These are phyloP conservation scores for Colletotrichum chlorophyti DNA, from an alignment of 2,329 filamentous ascomycete genomes.

Conservation along the genomic window DNA sequence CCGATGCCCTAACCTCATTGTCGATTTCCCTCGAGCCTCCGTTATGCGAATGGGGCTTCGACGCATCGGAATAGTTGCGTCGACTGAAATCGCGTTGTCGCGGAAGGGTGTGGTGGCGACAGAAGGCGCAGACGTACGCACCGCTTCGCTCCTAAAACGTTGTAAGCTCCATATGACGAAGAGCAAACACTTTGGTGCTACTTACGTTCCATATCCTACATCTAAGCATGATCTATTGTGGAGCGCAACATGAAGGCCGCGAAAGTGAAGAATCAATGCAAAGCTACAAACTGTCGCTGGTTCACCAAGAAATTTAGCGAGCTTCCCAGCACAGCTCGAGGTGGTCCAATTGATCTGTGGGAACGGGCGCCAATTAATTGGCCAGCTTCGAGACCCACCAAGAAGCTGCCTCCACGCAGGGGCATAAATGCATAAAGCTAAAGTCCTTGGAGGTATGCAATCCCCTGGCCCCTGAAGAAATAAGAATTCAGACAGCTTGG, in stretches of 20 bases:
- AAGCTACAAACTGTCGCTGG: background rate
- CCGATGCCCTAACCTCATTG: background rate
- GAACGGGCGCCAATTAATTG: background rate
- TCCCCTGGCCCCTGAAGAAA: constrained; percentile 7
- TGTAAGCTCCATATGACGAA: constrained; percentile 11
- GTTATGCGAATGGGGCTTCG: background rate
- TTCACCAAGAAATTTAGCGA: constrained; percentile 15
- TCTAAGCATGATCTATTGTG: constrained; percentile 47
- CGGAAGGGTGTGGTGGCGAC: constrained; percentile 36
- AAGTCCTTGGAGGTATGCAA: no score
- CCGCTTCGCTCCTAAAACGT: constrained; percentile 41
- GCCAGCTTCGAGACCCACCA: background rate
- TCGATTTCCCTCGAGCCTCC: background rate
- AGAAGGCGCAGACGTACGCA: constrained; percentile 49
- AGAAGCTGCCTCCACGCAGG: constrained; percentile 1
- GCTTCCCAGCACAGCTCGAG: constrained; percentile 3
- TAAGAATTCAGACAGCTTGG: constrained; percentile 3
- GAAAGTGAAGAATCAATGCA: background rate
- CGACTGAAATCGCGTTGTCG: constrained; percentile 5
- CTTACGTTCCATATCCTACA: constrained; percentile 48
- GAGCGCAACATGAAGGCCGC: constrained; percentile 21
- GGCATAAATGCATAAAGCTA: constrained; percentile 4
- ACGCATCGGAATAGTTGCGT: constrained; percentile 24
- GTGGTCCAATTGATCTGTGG: background rate
- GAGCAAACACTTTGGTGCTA: background rate